phyloP scores from a whole-genome alignment of 1,284 basidiomycete species.

The Ustilago cynodontis region DNA sequence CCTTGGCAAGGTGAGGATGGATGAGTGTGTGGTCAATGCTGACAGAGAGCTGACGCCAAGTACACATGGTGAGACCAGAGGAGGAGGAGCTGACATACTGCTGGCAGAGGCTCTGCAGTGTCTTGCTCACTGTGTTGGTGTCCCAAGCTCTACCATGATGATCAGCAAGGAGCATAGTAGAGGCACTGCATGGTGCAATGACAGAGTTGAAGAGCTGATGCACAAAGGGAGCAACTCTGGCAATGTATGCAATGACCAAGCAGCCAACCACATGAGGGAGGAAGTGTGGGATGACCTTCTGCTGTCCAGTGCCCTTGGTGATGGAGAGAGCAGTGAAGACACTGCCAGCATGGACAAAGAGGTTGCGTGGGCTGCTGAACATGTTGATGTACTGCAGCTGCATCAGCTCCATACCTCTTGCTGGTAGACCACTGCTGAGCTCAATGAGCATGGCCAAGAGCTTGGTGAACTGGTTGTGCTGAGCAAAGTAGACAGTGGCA shows the following conservation, averaged over 20 bases:
- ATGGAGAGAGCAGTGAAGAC: conserved; percentile 1
- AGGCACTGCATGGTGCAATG: neutral
- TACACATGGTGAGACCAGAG: neutral
- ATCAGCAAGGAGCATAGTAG: neutral
- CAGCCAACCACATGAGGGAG: conserved; percentile 6
- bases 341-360: conserved; percentile 1
- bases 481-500: neutral
- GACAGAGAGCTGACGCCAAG: conserved; percentile 3
- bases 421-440: conserved; percentile 1
- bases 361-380: neutral
- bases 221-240: neutral
- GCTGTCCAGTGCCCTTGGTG: conserved; percentile 1
- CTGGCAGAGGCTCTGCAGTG: neutral
- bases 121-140: conserved; percentile 1
- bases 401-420: conserved; percentile 7
- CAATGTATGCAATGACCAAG: neutral
- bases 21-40: conserved; percentile 6
- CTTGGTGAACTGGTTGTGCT: conserved; percentile 8
- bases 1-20: neutral
- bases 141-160: neutral
- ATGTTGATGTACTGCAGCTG: conserved; percentile 10
- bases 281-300: conserved; percentile 6
- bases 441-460: conserved; percentile 4
- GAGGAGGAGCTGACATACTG: neutral
- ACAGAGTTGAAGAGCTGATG: neutral